phyloP scores from a whole-genome alignment of 1,284 basidiomycete genomes.

The Irpex sp. region DNA sequence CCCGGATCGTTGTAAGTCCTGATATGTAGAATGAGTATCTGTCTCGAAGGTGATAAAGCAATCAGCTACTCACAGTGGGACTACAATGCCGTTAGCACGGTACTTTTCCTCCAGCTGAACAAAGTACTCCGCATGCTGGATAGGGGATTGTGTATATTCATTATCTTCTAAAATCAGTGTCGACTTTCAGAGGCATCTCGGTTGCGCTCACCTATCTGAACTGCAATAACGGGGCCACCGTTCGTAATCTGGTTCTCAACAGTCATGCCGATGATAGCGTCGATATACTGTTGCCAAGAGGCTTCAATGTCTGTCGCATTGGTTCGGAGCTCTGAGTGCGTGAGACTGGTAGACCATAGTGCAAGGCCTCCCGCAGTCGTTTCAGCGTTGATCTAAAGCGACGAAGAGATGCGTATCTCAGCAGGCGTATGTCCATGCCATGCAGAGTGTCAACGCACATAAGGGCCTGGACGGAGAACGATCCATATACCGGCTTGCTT shows the following conservation, averaged over 20 bases:
- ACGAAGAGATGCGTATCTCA: slow-evolving; percentile 10
- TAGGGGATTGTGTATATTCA: slow-evolving; percentile 58
- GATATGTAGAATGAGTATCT: not conserved
- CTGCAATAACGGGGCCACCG: slow-evolving; percentile 73
- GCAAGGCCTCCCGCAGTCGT: slow-evolving; percentile 78
- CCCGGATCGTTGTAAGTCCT: slow-evolving; percentile 69
- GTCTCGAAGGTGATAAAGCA: not conserved
- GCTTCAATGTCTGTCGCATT: slow-evolving; percentile 64
- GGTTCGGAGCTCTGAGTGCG: slow-evolving; percentile 63
- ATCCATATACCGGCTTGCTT: slow-evolving; percentile 44
- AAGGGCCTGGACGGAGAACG: slow-evolving; percentile 39
- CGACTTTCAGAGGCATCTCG: not conserved
- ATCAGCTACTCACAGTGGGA: slow-evolving; percentile 43
- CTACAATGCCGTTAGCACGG: slow-evolving; percentile 52
- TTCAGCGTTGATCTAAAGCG: slow-evolving; percentile 72
- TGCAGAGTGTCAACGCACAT: not conserved
- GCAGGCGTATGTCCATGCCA: too few relatives aligned
- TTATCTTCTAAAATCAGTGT: slow-evolving; percentile 50
- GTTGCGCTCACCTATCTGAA: slow-evolving; percentile 55
- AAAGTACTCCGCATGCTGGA: slow-evolving; percentile 59
- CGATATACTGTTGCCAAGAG: slow-evolving; percentile 70
- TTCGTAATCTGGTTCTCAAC: slow-evolving; percentile 58
- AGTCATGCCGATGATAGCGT: slow-evolving; percentile 49
- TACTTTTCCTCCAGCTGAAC: slow-evolving; percentile 57
- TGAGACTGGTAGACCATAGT: slow-evolving; percentile 71